phyloP scores from a whole-genome alignment of 2,329 filamentous ascomycete species.

The Sarocladium strictum region DNA sequence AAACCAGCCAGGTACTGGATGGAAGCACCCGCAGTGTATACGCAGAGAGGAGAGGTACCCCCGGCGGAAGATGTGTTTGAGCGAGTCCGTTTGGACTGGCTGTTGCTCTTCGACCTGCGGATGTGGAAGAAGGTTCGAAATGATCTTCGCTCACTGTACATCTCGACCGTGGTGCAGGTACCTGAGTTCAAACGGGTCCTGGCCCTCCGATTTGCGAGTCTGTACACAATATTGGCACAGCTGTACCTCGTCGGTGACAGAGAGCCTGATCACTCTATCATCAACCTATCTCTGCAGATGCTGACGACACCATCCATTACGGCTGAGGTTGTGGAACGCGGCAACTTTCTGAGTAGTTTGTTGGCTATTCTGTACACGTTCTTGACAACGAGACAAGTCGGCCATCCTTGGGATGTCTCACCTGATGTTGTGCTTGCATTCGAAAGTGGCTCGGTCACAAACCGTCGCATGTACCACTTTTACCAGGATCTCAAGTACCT shows the following conservation, averaged over 20 bases:
- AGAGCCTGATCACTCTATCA: slow-evolving; percentile 96
- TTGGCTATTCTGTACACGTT: slow-evolving; percentile 98
- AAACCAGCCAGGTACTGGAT: slow-evolving; percentile 79
- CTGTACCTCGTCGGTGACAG: slow-evolving; percentile 93
- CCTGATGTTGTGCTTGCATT: slow-evolving; percentile 84
- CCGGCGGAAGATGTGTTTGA: slow-evolving; percentile 83
- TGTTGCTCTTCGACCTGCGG: slow-evolving; percentile 88
- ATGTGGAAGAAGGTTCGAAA: slow-evolving; percentile 96
- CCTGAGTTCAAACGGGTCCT: slow-evolving; percentile 94
- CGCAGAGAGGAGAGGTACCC: slow-evolving; percentile 54
- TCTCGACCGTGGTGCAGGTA: slow-evolving; percentile 91
- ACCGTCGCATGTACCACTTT: slow-evolving; percentile 94
- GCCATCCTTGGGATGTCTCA: slow-evolving; percentile 84
- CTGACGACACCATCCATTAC: slow-evolving; percentile 95
- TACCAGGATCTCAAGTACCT: slow-evolving; percentile 92
- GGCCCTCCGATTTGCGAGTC: slow-evolving; percentile 84
- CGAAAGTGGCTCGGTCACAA: slow-evolving; percentile 90
- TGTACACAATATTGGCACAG: slow-evolving; percentile 91
- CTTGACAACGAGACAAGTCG: slow-evolving; percentile 90
- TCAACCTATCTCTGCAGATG: slow-evolving; percentile 95
- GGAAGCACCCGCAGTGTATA: slow-evolving; percentile 68
- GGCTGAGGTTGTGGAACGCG: slow-evolving; percentile 86
- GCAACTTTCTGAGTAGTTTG: slow-evolving; percentile 91
- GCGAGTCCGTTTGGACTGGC: slow-evolving; percentile 84
- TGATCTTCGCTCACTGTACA: slow-evolving; percentile 86